Base-by-base conservation (phyloP, 805 yeast genomes). In the Metschnikowia dekortorum region DNA sequence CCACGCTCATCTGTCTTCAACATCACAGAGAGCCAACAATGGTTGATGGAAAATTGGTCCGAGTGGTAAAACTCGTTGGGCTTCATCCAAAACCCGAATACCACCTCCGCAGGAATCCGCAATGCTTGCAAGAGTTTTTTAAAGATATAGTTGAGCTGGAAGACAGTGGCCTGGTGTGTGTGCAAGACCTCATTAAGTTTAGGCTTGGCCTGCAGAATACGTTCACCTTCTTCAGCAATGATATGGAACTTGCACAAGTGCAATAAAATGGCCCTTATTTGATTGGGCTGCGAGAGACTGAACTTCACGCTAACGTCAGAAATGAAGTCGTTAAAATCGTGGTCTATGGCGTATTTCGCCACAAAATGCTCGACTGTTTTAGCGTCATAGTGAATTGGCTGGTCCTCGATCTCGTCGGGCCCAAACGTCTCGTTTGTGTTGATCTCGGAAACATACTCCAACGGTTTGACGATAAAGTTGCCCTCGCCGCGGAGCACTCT, bases 21-120 rank as follows among this genome's bases (percentile, higher is more conserved):
- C 34, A 85, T 65, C 1, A 90, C 83, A 1, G 96, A 82, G 49
- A 89, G 76, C 99, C 99, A 94, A 49, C 87, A 82, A 67, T 94
- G 99, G 60, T 90, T 89, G 35, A 83, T 55, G 75, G 78, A 75
- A 42, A 76, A 74, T 40, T 81, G 75, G 51, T 74, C 77, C 51
- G 71, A 70, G 52, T 73, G 80, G 53, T 78, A 78, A 44, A 75
- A 70, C 48, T 78, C 83, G 53, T 83, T 83, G 8, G 96, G 96
- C 28, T 83, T 80, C 62, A 91, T 89, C 69, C 91, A 76, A 61
- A 87, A 87, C 4, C 99, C 99, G 28, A 83, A 70, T 2, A 94
- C 82, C 1, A 89, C 75, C 53, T 87, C 94, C 55, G 89, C 81
- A 7, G 85, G 83, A 36, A 94, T 76, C 9, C 85, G 83, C 45